Base-by-base conservation (phyloP, 441 rosid genomes). In the Dalechampia spathulata region DNA sequence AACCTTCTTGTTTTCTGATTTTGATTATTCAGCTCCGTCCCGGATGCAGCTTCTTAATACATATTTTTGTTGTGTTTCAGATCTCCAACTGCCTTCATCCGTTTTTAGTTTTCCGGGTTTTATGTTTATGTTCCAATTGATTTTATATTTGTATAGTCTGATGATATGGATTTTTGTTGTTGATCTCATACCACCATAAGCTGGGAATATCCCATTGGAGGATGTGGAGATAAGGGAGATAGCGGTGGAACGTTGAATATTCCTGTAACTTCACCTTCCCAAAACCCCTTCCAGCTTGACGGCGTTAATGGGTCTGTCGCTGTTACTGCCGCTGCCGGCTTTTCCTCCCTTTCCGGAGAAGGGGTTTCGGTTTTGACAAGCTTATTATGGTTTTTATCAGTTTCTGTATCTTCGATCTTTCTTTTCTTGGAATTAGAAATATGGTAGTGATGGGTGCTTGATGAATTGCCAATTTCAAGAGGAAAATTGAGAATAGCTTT, bases 401-500 rank as follows among this genome's bases (percentile, higher is more conserved):
- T 4, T 11, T 4, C 55, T 30, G 34, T 30, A 8, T 30, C 34
- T 52, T 61, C 80, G 20, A 65, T 58, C 65, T 72, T 75, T 70
- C 89, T 84, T 73, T 77, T 80, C 68, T 55, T 60, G 20, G 55
- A 25, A n/a, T n/a, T n/a, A 9, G 13, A 8, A 34, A 1, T 21
- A 21, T 34, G 9, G 1, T 14, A n/a, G n/a, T n/a, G n/a, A n/a
- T n/a, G n/a, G n/a, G n/a, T n/a, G n/a, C n/a, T n/a, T n/a, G n/a
- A n/a, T n/a, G n/a, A 30, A 4, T 58, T 70, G 12, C 76, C 85
- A 1, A 65, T 63, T 49, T 87, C 93, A 1, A 83, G 85, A 49
- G 94, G 94, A 49, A 90, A 68, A 68, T 90, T 90, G 63, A 90
- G 78, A 30, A 83, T 85, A 6, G 90, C 94, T 7, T 80, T 80